A percentile compares a stretch with the other conserved stretches of the same genome.
Conservation (phyloP, 1,284 basidiomycete genomes). For the Cystobasidium sp. region DNA sequence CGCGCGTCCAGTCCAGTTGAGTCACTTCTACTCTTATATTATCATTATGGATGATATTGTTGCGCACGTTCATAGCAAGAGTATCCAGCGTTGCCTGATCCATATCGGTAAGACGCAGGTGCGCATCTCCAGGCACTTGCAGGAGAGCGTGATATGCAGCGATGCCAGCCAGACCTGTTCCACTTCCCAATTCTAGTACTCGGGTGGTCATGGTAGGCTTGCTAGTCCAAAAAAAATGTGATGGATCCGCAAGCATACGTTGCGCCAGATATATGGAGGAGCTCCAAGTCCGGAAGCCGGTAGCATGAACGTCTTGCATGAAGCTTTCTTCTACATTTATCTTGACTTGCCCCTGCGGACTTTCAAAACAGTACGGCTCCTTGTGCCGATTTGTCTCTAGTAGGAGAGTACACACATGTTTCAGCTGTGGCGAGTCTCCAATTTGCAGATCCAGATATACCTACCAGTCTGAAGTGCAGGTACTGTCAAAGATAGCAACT, state of each 20-base stretch:
- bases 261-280: conserved; percentile 27
- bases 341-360: neutral
- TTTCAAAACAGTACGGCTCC: neutral
- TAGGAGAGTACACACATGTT: neutral
- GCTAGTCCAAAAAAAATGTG: neutral
- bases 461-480: neutral
- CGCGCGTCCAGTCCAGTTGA: conserved; percentile 19
- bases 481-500: neutral
- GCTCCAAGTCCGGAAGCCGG: conserved; percentile 38
- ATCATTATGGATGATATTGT: neutral
- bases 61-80: conserved; percentile 11
- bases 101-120: conserved; percentile 27
- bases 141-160: conserved; percentile 17
- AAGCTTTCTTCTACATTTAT: conserved; percentile 19
- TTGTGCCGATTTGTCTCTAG: conserved; percentile 3
- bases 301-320: conserved; percentile 37
- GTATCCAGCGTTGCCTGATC: conserved; percentile 18
- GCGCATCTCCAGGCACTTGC: neutral
- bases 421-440: conserved; percentile 1
- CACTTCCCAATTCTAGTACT: conserved; percentile 39
- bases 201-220: neutral
- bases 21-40: neutral
- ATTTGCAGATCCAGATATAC: neutral
- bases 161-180: conserved; percentile 41
- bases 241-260: conserved; percentile 17